Base-by-base conservation (phyloP, 345 rosid species). In the Murraya koenigii region DNA sequence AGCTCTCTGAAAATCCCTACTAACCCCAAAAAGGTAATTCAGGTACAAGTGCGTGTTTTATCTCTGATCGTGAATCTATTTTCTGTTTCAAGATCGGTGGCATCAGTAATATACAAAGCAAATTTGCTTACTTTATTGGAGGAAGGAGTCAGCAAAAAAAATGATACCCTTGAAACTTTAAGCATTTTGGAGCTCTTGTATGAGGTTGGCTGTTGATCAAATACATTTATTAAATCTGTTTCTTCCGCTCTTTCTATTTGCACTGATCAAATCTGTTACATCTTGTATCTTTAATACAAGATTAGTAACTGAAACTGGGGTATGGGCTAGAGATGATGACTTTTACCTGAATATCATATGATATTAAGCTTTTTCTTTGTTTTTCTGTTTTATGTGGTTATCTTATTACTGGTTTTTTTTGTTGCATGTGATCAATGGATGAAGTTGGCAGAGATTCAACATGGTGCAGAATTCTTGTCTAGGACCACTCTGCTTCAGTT, bases 11-110 rank as follows among this genome's bases (percentile, higher is more conserved):
- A 52, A 44, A 14, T 49, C 17, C 22, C 72, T 32, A 77, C 67
- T 68, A 41, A 86, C 59, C n/a, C 75, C 74, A 17, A 33, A 35
- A 84, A 32, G 36, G 28, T 62, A 62, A 85, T 87, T 78, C 91
- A 95, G 99, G 99, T 87, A 73, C 97, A 91, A 75, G 90, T 87
- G 8, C 94, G 95, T 59, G 85, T 93, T 68, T 80, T 92, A 62
- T 86, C 98, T 67, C 83, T 95, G 89, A 83, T 95, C 75, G 98
- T 95, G 93, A 92, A 91, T 89, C 85, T 95, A 73, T 95, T 95
- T 81, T 89, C 97, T 75, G 74, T 90, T 79, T 95, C 99, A 80
- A 79, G 81, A 65, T 52, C 82, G 75, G 87, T 93, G 77, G 98
- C 99, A 78, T 91, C 91, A 74, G 85, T 71, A 38, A 74, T 95